A percentile compares a stretch with the other conserved stretches of the same genome.
These are phyloP conservation scores for Tremella mesenterica DNA, from an alignment of 768 basidiomycete genomes.

Conservation along the genomic window DNA sequence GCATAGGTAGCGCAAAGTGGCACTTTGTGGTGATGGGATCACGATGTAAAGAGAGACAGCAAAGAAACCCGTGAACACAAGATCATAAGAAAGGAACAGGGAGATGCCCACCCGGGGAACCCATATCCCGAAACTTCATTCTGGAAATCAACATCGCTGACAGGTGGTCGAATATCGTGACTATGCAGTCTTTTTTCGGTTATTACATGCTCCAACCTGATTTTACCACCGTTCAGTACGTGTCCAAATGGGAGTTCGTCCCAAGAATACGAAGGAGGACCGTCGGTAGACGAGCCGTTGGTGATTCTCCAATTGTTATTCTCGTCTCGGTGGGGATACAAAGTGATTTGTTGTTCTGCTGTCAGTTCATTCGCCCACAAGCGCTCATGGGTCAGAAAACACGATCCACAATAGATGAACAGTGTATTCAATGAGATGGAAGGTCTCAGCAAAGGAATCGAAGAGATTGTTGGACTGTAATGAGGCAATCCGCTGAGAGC, in stretches of 20 bases:
- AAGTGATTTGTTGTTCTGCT: conserved; percentile 91
- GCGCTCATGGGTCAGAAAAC: background rate
- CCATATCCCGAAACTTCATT: conserved; percentile 96
- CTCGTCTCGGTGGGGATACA: conserved; percentile 97
- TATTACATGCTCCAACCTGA: conserved; percentile 70
- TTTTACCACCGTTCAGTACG: conserved; percentile 57
- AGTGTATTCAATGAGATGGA: no score
- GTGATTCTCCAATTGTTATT: conserved; percentile 88
- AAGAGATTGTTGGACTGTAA: no score
- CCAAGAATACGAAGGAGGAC: conserved; percentile 51
- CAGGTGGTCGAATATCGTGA: conserved; percentile 86
- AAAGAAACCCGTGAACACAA: no score
- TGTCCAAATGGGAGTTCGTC: conserved; percentile 53
- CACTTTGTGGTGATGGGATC: no score
- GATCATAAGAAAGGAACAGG: background rate
- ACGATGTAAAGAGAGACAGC: background rate
- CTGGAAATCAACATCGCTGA: conserved; percentile 97
- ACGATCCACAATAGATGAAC: no score
- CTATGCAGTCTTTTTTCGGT: conserved; percentile 87
- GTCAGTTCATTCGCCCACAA: background rate
- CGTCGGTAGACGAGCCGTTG: conserved; percentile 56
- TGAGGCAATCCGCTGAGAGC: background rate
- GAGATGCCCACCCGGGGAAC: conserved; percentile 52
- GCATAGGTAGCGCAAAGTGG: no score
- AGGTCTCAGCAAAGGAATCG: no score